Base-by-base conservation (phyloP, 1,284 basidiomycete genomes). In the Gastroboletus turbinatus region DNA sequence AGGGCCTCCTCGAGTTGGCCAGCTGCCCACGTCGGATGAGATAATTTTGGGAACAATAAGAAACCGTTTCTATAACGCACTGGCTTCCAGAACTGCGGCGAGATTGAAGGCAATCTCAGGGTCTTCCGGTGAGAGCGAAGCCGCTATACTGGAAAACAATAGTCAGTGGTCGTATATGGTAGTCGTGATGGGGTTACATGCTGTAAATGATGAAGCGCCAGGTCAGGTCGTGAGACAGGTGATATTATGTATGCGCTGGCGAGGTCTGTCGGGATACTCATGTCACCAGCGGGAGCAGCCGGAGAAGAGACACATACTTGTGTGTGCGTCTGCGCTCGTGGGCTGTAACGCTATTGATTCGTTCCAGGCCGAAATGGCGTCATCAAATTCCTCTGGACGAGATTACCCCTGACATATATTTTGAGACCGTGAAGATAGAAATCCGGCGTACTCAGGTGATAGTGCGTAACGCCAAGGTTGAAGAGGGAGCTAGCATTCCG, bases 31-130 rank as follows among this genome's bases (percentile, higher is more conserved):
- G 57, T 60, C 52, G 59, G 55, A 62, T 72, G 57, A 70, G 64
- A 65, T 65, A 59, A 67, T 59, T 62, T 60, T 64, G 63, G 60
- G 61, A 65, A 71, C 63, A 73, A 73, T 65, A 68, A 67, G 65
- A 60, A 48, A 60, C 52, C 51, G 59, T 68, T 64, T 56, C 52
- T 51, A 53, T 63, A 57, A 81, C 84, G 66, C 64, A 90, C 92
- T 86, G 51, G 93, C 92, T 83, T 95, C 92, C 53, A 95, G 79
- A 63, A 95, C 92, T 25, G 92, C 92, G 29, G 90, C 95, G 52
- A 96, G 82, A 76, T 96, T 97, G 80, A 95, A 97, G 32, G 92
- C 89, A 69, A 96, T 94, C 74, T 98, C 95, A 66, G 93, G 87
- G 77, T 97, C 95, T 68, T 95, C 90, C 36, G 95, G 95, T 45